Conservation (phyloP, 2,329 filamentous ascomycete species). For the Aspergillus viridinutans region DNA sequence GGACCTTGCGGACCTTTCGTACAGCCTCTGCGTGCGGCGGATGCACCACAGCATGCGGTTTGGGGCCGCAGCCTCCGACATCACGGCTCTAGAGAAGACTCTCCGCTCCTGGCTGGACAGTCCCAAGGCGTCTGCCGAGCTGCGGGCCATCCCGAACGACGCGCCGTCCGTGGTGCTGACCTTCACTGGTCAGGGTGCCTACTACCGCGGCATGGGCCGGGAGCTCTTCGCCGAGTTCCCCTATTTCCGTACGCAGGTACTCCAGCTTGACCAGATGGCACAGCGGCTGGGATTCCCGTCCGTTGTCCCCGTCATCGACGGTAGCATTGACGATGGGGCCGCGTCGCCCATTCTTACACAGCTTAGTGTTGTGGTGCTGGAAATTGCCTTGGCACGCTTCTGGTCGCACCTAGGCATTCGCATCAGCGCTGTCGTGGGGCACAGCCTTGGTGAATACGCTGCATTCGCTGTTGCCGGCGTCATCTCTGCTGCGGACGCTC, state of each 20-base stretch:
- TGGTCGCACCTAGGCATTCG: slow-evolving; percentile 29
- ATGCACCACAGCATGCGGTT: slow-evolving; percentile 26
- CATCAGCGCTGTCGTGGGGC: slow-evolving; percentile 52
- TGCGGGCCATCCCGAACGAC: slow-evolving; percentile 46
- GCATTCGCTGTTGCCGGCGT: slow-evolving; percentile 35
- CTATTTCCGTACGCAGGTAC: slow-evolving; percentile 19
- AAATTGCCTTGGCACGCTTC: slow-evolving; percentile 38
- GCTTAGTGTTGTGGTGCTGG: slow-evolving; percentile 31
- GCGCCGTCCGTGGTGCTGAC: slow-evolving; percentile 29
- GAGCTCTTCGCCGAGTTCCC: slow-evolving; percentile 28
- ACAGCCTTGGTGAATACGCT: slow-evolving; percentile 40
- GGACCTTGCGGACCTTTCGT: slow-evolving; percentile 55
- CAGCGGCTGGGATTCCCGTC: slow-evolving; percentile 22
- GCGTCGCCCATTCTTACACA: slow-evolving; percentile 27
- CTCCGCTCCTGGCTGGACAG: slow-evolving; percentile 1
- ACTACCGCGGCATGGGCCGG: slow-evolving; percentile 23
- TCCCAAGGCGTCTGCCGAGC: slow-evolving; percentile 39
- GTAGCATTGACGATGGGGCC: slow-evolving; percentile 37
- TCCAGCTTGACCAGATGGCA: slow-evolving; percentile 19
- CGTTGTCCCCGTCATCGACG: slow-evolving; percentile 18
- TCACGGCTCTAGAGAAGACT: slow-evolving; percentile 1
- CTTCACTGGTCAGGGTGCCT: slow-evolving; percentile 36
- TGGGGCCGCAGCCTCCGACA: slow-evolving; percentile 1
- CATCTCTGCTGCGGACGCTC: slow-evolving; percentile 30
- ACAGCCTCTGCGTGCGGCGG: slow-evolving; percentile 60